Conservation (phyloP, 73 alveolate species). For the Paraurostyla sp. region DNA sequence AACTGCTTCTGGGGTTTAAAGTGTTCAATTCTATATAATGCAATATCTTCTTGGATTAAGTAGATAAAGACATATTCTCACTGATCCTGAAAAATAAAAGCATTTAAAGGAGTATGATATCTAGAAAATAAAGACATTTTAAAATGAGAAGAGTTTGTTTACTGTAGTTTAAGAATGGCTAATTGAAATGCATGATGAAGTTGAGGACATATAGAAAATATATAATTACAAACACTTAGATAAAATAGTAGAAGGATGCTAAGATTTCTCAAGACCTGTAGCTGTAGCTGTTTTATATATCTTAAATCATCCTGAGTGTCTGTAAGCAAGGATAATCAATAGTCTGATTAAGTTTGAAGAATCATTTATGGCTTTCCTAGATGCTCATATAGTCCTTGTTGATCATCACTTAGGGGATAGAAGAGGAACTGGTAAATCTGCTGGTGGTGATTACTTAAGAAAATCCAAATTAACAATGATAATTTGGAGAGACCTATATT, state of each 20-base stretch:
- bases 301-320: neutral
- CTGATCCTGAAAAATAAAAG: neutral
- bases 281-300: neutral
- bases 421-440: slow-evolving; percentile 18
- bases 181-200: neutral
- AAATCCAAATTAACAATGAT: neutral
- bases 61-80: neutral
- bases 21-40: slow-evolving; percentile 11
- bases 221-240: neutral
- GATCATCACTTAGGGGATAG: slow-evolving; percentile 34
- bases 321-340: neutral
- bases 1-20: slow-evolving; percentile 42
- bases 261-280: slow-evolving; percentile 16
- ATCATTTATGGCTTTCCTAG: slow-evolving; percentile 11
- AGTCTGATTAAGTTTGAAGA: slow-evolving; percentile 1
- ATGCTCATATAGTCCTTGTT: slow-evolving; percentile 36
- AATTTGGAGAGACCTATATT: slow-evolving; percentile 29
- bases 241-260: neutral
- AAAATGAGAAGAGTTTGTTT: neutral
- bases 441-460: slow-evolving; percentile 22
- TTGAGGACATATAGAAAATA: neutral
- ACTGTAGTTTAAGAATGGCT: slow-evolving; percentile 21
- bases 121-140: neutral
- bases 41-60: neutral
- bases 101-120: slow-evolving; percentile 21